Evolutionary conservation across 352 stramenopile genomes (phyloP), one percentile per base, ranked within the genome.

Genomic region (Globisporangium sylvaticum): DNA sequence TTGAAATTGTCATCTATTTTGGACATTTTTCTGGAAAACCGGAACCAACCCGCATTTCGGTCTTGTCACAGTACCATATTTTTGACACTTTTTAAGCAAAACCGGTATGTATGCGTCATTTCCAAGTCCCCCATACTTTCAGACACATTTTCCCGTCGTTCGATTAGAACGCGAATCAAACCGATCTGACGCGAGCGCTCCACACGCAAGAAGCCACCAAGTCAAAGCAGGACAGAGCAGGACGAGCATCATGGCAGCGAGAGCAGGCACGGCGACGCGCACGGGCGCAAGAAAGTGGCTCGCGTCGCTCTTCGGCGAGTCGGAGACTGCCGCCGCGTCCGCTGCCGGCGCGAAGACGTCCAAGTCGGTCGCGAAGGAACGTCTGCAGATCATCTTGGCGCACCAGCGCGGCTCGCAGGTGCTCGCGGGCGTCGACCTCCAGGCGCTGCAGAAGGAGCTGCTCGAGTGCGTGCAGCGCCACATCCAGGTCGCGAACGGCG

Each of bases 361-460:
- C 72, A 93, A 93, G 67, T 91, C 87, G 0, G 82, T 96, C 54
- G 88, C 84, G 31, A 96, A 96, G 68, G 88, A 96, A 71, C 84
- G 88, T 9, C 71, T 96, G 66, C 88, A 96, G 77, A 96, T 96
- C 71, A 96, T 96, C 58, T 69, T 96, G 39, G 87, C 88, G 68
- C 88, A 96, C 68, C 88, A 96, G 68, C 84, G 88, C 39, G 88
- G 88, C 66, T 90, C 76, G 29, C 87, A 94, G 58, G 81, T 94
- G 74, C 82, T 96, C 34, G 83, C 87, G 5, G 88, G 87, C 55
- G 87, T 96, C 54, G 82, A 96, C 70, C 73, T 96, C 54, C 73
- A 79, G 58, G 83, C 76, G 50, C 76, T 96, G 34, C 88, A 96
- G 66, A 71, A 83, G 61, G 88, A 96, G 68, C 78, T 96, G 52